These are phyloP conservation scores for Coprinopsis sp. DNA, from an alignment of 768 basidiomycete species.

Conservation along the genomic window DNA sequence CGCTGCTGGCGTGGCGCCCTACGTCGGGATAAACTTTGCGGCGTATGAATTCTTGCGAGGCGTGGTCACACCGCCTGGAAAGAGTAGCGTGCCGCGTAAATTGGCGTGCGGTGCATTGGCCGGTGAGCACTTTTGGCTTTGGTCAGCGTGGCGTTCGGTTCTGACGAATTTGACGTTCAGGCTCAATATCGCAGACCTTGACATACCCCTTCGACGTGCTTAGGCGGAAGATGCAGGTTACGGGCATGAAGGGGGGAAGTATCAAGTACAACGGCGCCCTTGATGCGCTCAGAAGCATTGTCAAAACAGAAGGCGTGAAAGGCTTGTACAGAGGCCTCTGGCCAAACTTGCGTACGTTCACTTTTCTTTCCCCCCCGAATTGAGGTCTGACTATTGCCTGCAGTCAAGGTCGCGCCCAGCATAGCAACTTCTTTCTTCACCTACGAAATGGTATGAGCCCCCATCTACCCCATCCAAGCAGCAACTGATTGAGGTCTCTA, in stretches of 20 bases:
- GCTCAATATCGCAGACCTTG: constrained; percentile 88
- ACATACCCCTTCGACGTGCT: constrained; percentile 97
- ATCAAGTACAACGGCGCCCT: constrained; percentile 77
- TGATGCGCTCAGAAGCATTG: constrained; percentile 66
- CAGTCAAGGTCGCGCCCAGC: constrained; percentile 89
- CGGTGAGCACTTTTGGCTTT: constrained; percentile 40
- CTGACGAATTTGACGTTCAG: constrained; percentile 27
- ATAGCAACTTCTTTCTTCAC: constrained; percentile 85
- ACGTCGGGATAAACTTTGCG: constrained; percentile 91
- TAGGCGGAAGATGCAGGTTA: constrained; percentile 93
- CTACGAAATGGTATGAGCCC: constrained; percentile 55
- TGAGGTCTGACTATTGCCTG: constrained; percentile 3
- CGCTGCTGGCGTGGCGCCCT: constrained; percentile 85
- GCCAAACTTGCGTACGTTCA: constrained; percentile 77
- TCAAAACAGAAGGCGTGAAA: constrained; percentile 66
- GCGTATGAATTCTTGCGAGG: constrained; percentile 82
- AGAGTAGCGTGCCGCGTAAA: constrained; percentile 63
- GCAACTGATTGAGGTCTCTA: constrained; percentile 10
- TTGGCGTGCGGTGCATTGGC: constrained; percentile 83
- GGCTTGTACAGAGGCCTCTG: constrained; percentile 85
- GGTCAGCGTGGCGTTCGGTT: constrained; percentile 3
- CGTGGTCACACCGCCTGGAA: constrained; percentile 76
- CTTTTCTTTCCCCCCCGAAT: constrained; percentile 7
- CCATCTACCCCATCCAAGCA: neutral
- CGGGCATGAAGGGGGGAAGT: constrained; percentile 63